A percentile compares a stretch with the other conserved stretches of the same genome.
These are phyloP conservation scores for Phytophthora nicotianae DNA, from an alignment of 352 stramenopile genomes.

Conservation along the genomic window DNA sequence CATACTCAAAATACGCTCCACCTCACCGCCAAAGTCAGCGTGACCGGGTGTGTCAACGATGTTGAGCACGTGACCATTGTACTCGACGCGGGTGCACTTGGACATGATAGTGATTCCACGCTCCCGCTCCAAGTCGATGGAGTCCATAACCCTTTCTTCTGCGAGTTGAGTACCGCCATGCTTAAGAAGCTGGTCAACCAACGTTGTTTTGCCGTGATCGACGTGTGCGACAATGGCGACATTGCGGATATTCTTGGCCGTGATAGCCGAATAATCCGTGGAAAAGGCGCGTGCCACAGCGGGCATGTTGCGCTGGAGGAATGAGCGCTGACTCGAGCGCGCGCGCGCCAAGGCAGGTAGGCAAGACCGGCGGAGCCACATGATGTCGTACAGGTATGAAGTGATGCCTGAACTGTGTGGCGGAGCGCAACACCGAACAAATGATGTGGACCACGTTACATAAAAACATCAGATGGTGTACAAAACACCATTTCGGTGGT, in stretches of 20 bases:
- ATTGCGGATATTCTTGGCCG: conserved; percentile 81
- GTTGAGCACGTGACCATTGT: conserved; percentile 95
- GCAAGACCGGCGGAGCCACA: conserved; percentile 68
- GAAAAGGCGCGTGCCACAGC: conserved; percentile 52
- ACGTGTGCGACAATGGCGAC: conserved; percentile 95
- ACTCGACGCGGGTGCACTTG: conserved; percentile 97
- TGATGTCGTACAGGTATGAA: conserved; percentile 14
- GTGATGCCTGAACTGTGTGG: conserved; percentile 23
- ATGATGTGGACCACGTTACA: conserved; percentile 10
- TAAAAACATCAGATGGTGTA: neutral
- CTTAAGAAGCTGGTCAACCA: conserved; percentile 97
- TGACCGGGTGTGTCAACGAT: conserved; percentile 98
- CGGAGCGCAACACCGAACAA: conserved; percentile 9
- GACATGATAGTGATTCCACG: conserved; percentile 99
- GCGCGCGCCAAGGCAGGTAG: conserved; percentile 49
- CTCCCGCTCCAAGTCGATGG: conserved; percentile 97
- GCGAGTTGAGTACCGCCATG: conserved; percentile 91
- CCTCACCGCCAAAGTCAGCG: conserved; percentile 98
- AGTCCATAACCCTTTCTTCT: conserved; percentile 97
- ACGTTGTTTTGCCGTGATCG: conserved; percentile 98
- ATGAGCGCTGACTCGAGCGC: conserved; percentile 36
- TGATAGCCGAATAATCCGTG: conserved; percentile 38
- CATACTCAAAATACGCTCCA: conserved; percentile 97
- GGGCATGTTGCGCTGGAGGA: conserved; percentile 36
- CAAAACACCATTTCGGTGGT: neutral